Evolutionary conservation across 176 grass and related monocot genomes (phyloP).

Genomic region (Oryza officinalis): DNA sequence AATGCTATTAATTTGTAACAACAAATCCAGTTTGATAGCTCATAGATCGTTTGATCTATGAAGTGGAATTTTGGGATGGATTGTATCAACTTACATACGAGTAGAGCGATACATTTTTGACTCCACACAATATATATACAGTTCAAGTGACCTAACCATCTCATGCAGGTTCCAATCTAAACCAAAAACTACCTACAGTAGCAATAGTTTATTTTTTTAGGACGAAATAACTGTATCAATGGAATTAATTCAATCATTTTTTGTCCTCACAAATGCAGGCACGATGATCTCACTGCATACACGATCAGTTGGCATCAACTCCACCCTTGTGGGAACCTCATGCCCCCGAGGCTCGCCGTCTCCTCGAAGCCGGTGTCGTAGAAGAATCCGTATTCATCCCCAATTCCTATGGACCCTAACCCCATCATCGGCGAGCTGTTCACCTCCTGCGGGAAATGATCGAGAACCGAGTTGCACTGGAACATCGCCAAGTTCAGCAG

Average conservation of each 20-base stretch:
- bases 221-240: conserved; percentile 18
- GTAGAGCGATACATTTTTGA: neutral
- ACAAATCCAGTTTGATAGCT: neutral
- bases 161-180: conserved; percentile 29
- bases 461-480: conserved; percentile 43
- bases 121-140: conserved; percentile 12
- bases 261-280: neutral
- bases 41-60: neutral
- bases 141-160: conserved; percentile 7
- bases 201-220: neutral
- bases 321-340: conserved; percentile 55
- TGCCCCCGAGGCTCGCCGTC: conserved; percentile 36
- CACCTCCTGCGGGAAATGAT: conserved; percentile 33
- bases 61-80: conserved; percentile 1
- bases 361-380: conserved; percentile 46
- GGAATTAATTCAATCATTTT: conserved; percentile 49
- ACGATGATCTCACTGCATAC: neutral
- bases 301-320: conserved; percentile 7
- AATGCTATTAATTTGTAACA: neutral
- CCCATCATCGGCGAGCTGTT: conserved; percentile 39
- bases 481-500: conserved; percentile 33
- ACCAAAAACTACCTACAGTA: conserved; percentile 26
- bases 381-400: conserved; percentile 42
- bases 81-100: conserved; percentile 18
- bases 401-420: conserved; percentile 28